Base-by-base conservation (phyloP, 805 yeast species). In the Ogataea haglerorum region DNA sequence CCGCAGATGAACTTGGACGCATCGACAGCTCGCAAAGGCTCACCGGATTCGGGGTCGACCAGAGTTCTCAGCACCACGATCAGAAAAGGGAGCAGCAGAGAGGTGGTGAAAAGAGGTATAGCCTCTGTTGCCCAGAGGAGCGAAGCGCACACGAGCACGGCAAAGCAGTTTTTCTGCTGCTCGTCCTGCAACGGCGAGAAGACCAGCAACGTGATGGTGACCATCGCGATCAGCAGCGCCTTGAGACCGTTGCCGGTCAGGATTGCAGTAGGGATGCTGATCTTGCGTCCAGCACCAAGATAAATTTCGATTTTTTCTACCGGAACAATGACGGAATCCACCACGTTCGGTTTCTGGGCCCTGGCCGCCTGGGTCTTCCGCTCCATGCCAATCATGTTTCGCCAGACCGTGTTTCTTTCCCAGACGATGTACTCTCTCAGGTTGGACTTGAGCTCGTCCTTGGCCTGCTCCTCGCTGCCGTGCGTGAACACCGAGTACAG, bases 321-420 rank as follows among this genome's bases (percentile, higher is more conserved):
- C 18, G 18, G 40, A 10, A 26, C 35, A 10, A 43, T 46, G 27
- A 49, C 49, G 9, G 43, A 51, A 24, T 51, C 57, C 36, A 53
- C 54, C 19, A 52, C 53, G n/a, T 50, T 58, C 43, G 50, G 49
- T 52, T 50, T 61, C 53, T 60, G 24, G 8, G 73, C 61, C 34
- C 67, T 48, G 2, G 90, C 89, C 15, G 87, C 88, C 53, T 89
- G 91, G 1, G 90, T 70, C 54, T 85, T 85, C 51, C 96, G 75
- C 60, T 90, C 96, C 53, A 90, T 64, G 16, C 93, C 91, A 58
- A 91, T 83, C 83, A 91, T 82, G 62, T 91, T 97, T 58, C 93
- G 82, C 99, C 99, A 91, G 21, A 91, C 97, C 0, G 97, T 91
- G 60, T 89, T 89, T 61, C 99, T 76, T 65, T 91, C 98, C 95